Base-by-base conservation (phyloP, 2,329 filamentous ascomycete species). In the Trichoderma hamatum region DNA sequence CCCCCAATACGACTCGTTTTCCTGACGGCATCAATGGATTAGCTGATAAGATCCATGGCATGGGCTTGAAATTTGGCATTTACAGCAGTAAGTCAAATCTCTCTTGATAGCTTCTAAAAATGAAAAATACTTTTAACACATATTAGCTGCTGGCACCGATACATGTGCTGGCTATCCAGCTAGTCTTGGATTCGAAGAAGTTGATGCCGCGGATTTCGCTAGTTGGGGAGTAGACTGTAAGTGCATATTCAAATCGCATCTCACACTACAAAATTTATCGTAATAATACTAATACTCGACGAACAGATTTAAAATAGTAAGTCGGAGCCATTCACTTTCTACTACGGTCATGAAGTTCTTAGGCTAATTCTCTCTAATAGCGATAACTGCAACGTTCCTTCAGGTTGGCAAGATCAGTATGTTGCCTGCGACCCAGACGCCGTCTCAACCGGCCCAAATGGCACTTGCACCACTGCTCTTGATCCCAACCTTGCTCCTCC, bases 11-110 rank as follows among this genome's bases (percentile, higher is more conserved):
- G 0, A 74, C 71, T 3, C 86, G 83, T 68, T 91, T 90, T 69
- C 88, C 89, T 0, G 78, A 82, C 21, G 89, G 88, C 0, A 88
- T 91, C 70, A 81, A 80, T 10, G 82, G 83, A 0, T 76, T 85
- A 1, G 87, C 86, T 1, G 77, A 84, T 28, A 74, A 84, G 68
- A 81, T 90, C 24, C 88, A 90, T 70, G 77, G 73, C 2, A 73
- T 88, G 71, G 87, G 86, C 2, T 73, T 91, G 55, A 90, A 90
- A 74, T 78, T 89, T 11, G 89, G 89, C 0, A 89, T 91, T 69
- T 91, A 91, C 73, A 84, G 84, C 72, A 84, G 84, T 74, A 0
- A 85, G 85, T 52, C 80, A 69, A 60, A 75, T 24, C 24, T 49
- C 10, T 3, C 3, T 26, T 7, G 4, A n/a, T 21, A 5, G 4